Evolutionary conservation across 192 early-diverging fungal species (phyloP), one percentile per base, ranked within the genome.

Genomic region (Gaertneriomyces semiglobifer): DNA sequence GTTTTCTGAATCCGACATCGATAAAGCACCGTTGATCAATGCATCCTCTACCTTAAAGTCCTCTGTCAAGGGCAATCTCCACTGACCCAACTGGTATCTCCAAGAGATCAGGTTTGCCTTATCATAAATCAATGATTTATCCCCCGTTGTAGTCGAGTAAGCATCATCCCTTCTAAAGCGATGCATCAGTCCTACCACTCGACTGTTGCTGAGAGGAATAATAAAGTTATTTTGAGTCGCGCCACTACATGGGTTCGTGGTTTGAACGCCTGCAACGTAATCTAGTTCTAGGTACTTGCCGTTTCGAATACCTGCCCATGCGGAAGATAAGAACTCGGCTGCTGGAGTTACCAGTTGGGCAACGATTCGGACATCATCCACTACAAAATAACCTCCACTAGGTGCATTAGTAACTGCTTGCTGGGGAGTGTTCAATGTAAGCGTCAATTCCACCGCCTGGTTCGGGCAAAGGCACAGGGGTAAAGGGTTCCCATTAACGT

Each of bases 221-320:
- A 56, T 56, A 33, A 56, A 56, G 20, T 56, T 56, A 4, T 56
- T 56, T 3, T 56, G 55, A 2, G n/a, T 1, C n/a, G 55, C 12
- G 11, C 55, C 55, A n/a, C n/a, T n/a, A n/a, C n/a, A n/a, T n/a
- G 25, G 1, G 3, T 56, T 56, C n/a, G 4, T 2, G 1, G 25
- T 14, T 33, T 56, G 55, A 1, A 19, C 25, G 0, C 14, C 55
- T 0, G 12, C 10, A 11, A 56, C 55, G 3, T 19, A 56, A 33
- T 56, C 55, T 2, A 56, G 11, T 25, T 56, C 55, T 1, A 56
- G 55, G 3, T 56, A 56, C n/a, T 25, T 12, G 12, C 55, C 55
- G 10, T 14, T 33, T 3, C 25, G 55, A 33, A 56, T 56, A 2
- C 55, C 20, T 0, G 12, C 25, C 55, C 55, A 56, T 1, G 25